Conservation (phyloP, 768 basidiomycete species). For the Termitomyces sp. region DNA sequence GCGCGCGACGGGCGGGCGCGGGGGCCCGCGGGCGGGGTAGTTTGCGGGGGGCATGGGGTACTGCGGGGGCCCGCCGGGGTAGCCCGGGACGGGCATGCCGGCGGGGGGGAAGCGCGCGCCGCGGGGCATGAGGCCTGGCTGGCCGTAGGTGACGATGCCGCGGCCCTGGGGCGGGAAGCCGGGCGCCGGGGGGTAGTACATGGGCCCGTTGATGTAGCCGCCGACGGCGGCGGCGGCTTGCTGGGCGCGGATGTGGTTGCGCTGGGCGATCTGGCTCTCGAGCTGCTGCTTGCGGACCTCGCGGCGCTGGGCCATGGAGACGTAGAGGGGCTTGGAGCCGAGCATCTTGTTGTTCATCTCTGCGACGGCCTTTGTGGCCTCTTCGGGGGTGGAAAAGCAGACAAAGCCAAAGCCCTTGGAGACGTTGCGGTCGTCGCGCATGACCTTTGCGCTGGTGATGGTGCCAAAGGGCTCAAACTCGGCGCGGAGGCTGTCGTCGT, state of each 20-base stretch:
- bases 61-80: conserved; percentile 63
- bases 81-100: neutral
- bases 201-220: conserved; percentile 78
- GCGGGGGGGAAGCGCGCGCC: conserved; percentile 21
- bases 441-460: conserved; percentile 98
- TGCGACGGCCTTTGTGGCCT: conserved; percentile 97
- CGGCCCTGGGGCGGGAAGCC: conserved; percentile 83
- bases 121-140: conserved; percentile 83
- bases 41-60: conserved; percentile 64
- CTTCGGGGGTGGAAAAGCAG: conserved; percentile 96
- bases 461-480: conserved; percentile 97
- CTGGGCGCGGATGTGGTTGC: conserved; percentile 94
- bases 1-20: conserved; percentile 62
- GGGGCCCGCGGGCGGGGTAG: conserved; percentile 54
- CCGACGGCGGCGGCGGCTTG: conserved; percentile 86
- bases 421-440: conserved; percentile 91
- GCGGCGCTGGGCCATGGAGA: conserved; percentile 96
- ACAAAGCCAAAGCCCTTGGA: conserved; percentile 99
- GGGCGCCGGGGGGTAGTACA: conserved; percentile 84
- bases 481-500: conserved; percentile 93
- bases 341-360: conserved; percentile 99
- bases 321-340: conserved; percentile 96
- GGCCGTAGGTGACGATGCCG: conserved; percentile 73
- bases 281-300: conserved; percentile 97
- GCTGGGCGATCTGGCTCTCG: conserved; percentile 97